Base-by-base conservation (phyloP, 2,329 filamentous ascomycete species). In the Monosporascus sp. region DNA sequence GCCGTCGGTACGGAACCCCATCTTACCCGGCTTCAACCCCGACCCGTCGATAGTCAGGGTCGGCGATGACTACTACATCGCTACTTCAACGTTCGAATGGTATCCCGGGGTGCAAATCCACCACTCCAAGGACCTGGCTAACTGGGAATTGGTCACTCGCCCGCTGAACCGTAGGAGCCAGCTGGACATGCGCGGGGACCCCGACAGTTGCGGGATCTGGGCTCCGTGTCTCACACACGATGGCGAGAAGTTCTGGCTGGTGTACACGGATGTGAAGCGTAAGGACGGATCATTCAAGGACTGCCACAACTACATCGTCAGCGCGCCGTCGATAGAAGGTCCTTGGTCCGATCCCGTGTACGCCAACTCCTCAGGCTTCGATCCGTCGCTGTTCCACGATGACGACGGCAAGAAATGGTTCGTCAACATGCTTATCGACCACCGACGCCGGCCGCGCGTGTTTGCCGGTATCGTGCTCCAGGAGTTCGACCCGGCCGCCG, bases 211-310 rank as follows among this genome's bases (percentile, higher is more conserved):
- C 59, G 81, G 80, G 38, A 70, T 86, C n/a, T 86, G 82, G 81
- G 82, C 83, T 2, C 83, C 83, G 0, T 86, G 83, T 60, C 72
- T 87, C 20, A 80, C 77, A 0, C 80, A 85, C 58, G 82, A 85
- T 57, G 81, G 80, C 46, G 71, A 77, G 2, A 75, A 70, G 51
- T 86, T 84, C 67, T 85, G 78, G 75, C 76, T 86, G 5, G 82
- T 85, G 2, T 86, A 83, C 64, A 84, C 82, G 1, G 81, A 85
- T 60, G 82, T 86, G 17, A 86, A 85, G 69, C 80, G 83, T 57
- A 85, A 85, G 63, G 83, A 86, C 58, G 83, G 83, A 14, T 80
- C 77, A 2, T 85, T 84, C 74, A 84, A 83, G 64, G 82, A 85
- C 59, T 75, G 80, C 1, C 82, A 79, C 58, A 86, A 85, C 60